phyloP scores from a whole-genome alignment of 441 rosid species.

The Gossypium armourianum region DNA sequence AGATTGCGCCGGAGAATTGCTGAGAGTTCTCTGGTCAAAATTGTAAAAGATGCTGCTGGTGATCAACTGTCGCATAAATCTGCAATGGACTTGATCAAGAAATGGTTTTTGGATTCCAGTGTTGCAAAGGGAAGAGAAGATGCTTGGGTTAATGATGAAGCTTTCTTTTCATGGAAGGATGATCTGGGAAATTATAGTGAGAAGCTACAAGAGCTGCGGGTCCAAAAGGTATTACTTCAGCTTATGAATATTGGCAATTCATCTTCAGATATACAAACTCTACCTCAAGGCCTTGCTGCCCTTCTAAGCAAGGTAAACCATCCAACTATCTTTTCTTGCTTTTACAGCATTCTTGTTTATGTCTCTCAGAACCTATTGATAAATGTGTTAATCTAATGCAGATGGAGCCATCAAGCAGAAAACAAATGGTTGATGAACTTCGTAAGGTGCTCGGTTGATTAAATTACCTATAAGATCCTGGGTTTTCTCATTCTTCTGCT shows the following conservation, averaged over 20 bases:
- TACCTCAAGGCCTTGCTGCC: constrained; percentile 80
- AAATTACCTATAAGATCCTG: background rate
- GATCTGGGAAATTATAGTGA: constrained; percentile 46
- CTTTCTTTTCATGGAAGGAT: constrained; percentile 80
- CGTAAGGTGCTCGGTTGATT: constrained; percentile 52
- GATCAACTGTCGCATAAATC: constrained; percentile 50
- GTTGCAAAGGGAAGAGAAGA: constrained; percentile 42
- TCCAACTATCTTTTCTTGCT: constrained; percentile 10
- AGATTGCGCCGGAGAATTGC: constrained; percentile 66
- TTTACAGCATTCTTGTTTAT: constrained; percentile 8
- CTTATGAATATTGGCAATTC: constrained; percentile 62
- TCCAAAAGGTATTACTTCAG: constrained; percentile 62
- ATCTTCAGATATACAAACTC: constrained; percentile 55
- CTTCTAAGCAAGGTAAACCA: constrained; percentile 72
- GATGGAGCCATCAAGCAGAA: constrained; percentile 73
- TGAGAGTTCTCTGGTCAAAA: constrained; percentile 57
- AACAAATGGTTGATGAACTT: constrained; percentile 44
- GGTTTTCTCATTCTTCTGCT: background rate
- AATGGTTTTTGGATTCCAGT: constrained; percentile 64
- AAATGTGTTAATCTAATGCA: constrained; percentile 34
- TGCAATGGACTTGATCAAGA: constrained; percentile 54
- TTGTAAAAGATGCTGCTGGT: constrained; percentile 62
- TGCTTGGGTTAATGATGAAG: constrained; percentile 70
- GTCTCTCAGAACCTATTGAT: constrained; percentile 1
- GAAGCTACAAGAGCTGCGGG: constrained; percentile 61